Conservation (phyloP, 768 basidiomycete species). For the Tylopilus felleus region DNA sequence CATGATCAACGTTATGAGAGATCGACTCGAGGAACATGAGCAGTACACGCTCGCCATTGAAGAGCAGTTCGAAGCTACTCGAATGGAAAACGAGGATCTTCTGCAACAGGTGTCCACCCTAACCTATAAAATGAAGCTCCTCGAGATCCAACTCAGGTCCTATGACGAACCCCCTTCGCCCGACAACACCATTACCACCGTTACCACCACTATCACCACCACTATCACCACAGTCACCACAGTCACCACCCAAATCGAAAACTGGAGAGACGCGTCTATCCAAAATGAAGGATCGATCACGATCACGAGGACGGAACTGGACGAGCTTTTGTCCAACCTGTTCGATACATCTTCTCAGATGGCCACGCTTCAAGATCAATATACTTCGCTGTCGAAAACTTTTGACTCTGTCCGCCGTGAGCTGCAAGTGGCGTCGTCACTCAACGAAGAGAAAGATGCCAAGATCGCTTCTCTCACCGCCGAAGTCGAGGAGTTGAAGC, state of each 20-base stretch:
- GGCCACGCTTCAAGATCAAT: background rate
- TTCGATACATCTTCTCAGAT: constrained; percentile 1
- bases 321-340: background rate
- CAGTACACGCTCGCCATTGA: background rate
- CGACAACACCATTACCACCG: background rate
- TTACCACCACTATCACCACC: background rate
- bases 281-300: background rate
- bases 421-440: background rate
- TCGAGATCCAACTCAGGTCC: constrained; percentile 2
- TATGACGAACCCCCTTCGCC: background rate
- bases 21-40: background rate
- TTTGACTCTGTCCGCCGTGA: background rate
- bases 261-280: background rate
- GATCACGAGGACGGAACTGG: constrained; percentile 5
- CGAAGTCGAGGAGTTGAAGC: too few species aligned
- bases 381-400: background rate
- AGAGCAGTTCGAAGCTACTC: background rate
- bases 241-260: background rate
- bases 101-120: background rate
- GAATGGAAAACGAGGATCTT: background rate
- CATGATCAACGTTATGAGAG: background rate
- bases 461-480: background rate
- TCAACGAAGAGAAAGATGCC: background rate
- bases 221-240: constrained; percentile 2
- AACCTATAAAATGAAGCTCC: background rate